These are phyloP conservation scores for Henckelia pumila DNA, from an alignment of 257 asterid genomes.

Conservation along the genomic window DNA sequence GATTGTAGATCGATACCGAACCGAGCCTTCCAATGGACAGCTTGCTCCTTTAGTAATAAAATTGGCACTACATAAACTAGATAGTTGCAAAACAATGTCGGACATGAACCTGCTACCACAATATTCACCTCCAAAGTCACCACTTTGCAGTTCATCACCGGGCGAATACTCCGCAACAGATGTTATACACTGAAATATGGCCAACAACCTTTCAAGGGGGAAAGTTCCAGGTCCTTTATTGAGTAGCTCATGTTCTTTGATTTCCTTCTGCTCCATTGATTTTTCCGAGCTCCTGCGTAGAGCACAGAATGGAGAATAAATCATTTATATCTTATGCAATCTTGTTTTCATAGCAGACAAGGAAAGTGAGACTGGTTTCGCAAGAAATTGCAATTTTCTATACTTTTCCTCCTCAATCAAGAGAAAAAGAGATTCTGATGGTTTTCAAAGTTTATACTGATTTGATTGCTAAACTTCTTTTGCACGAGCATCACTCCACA, in stretches of 20 bases:
- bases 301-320: constrained; percentile 4
- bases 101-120: constrained; percentile 51
- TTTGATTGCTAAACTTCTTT: neutral
- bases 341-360: constrained; percentile 5
- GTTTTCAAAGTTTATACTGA: neutral
- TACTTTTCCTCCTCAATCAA: neutral
- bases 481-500: neutral
- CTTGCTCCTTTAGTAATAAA: constrained; percentile 83
- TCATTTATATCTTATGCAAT: neutral
- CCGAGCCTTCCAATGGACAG: constrained; percentile 92
- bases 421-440: neutral
- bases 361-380: neutral
- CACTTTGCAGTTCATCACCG: constrained; percentile 43
- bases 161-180: constrained; percentile 63
- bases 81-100: constrained; percentile 80
- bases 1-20: constrained; percentile 71
- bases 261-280: constrained; percentile 71
- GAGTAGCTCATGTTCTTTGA: constrained; percentile 71
- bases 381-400: constrained; percentile 9
- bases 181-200: constrained; percentile 81
- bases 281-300: constrained; percentile 69
- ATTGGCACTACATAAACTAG: constrained; percentile 90
- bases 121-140: constrained; percentile 38
- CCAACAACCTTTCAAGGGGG: constrained; percentile 89
- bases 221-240: constrained; percentile 96